phyloP scores from a whole-genome alignment of 805 yeast genomes.

The Candida namnaoensis region DNA sequence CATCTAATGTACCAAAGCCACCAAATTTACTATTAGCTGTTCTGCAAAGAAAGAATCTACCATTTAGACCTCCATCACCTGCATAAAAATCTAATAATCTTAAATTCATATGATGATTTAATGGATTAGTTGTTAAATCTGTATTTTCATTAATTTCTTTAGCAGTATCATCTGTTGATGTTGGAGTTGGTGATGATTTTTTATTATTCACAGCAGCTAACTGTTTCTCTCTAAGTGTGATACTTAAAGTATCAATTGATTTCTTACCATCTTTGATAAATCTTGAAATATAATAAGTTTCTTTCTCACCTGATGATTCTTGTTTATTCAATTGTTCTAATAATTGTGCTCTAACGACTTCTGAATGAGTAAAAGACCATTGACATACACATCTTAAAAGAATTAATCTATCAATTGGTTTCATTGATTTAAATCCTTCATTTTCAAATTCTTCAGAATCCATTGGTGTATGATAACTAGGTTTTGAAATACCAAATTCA shows the following conservation, averaged over 20 bases:
- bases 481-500: slow-evolving; percentile 7
- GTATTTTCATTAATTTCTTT: slow-evolving; percentile 4
- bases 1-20: slow-evolving; percentile 6
- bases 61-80: slow-evolving; percentile 17
- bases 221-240: too few species aligned
- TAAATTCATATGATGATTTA: slow-evolving; percentile 10
- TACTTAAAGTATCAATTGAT: slow-evolving; percentile 6
- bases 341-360: slow-evolving; percentile 8
- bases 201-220: slow-evolving; percentile 4
- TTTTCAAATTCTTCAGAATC: slow-evolving; percentile 10
- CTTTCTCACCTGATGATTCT: slow-evolving; percentile 14
- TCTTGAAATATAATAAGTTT: slow-evolving; percentile 15
- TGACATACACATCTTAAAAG: slow-evolving; percentile 12
- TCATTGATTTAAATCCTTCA: slow-evolving; percentile 9
- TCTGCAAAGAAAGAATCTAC: slow-evolving; percentile 16
- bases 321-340: slow-evolving; percentile 5
- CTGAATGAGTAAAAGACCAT: slow-evolving; percentile 15
- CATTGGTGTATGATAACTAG: slow-evolving; percentile 11
- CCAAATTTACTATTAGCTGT: slow-evolving; percentile 11
- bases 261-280: slow-evolving; percentile 14
- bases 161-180: neutral
- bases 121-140: slow-evolving; percentile 13
- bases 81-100: slow-evolving; percentile 17
- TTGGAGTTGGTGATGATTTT: neutral
- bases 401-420: slow-evolving; percentile 15